These are phyloP conservation scores for Wilhelminamyces savonicus DNA, from an alignment of 805 yeast genomes.

Conservation along the genomic window DNA sequence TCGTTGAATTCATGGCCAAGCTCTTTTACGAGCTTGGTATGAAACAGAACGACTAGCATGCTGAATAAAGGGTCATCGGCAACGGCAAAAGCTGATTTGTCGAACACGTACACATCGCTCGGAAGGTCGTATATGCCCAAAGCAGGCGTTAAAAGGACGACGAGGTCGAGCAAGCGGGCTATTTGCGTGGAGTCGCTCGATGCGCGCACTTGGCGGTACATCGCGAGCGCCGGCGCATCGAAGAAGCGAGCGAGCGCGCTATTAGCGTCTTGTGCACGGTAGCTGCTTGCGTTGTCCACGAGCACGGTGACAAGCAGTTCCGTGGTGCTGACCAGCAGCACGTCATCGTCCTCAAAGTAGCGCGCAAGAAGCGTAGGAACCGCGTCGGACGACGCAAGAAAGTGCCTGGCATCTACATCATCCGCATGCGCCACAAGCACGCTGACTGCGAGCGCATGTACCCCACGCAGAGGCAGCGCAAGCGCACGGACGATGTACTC, in stretches of 20 bases:
- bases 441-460: neutral
- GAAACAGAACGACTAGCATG: constrained; percentile 19
- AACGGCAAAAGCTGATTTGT: constrained; percentile 8
- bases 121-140: neutral
- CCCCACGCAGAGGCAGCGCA: neutral
- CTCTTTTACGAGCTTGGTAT: constrained; percentile 14
- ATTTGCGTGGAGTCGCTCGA: too few relatives aligned
- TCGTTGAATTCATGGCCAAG: constrained; percentile 3
- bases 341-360: too few relatives aligned
- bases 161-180: too few relatives aligned
- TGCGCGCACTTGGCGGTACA: too few relatives aligned
- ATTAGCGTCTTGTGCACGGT: too few relatives aligned
- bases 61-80: constrained; percentile 22
- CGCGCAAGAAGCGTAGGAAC: too few relatives aligned
- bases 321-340: too few relatives aligned
- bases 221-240: too few relatives aligned
- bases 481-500: constrained; percentile 8
- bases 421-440: neutral
- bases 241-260: too few relatives aligned
- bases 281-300: too few relatives aligned
- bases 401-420: neutral
- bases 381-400: neutral
- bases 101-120: constrained; percentile 7
- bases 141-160: neutral
- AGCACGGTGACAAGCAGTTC: too few relatives aligned